Base-by-base conservation (phyloP, 305 asterid species). In the Fraxinus albicans region DNA sequence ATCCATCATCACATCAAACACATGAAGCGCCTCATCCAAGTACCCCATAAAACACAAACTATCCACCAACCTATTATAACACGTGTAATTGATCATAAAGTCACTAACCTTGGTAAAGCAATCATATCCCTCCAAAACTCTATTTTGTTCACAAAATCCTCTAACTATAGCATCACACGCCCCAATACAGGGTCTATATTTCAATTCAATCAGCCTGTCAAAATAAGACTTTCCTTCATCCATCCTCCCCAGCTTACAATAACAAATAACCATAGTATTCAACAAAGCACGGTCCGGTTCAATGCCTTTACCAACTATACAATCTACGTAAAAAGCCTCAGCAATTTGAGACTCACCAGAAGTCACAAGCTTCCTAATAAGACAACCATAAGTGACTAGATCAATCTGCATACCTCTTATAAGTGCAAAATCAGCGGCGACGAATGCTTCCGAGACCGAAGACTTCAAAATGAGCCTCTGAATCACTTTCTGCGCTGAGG, bases 241-340 rank as follows among this genome's bases (percentile, higher is more conserved):
- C 78, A 89, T 77, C 77, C 85, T 85, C 74, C 90, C 89, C 36
- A 92, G 88, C 77, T 88, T 89, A 84, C 89, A 89, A 69, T 88
- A 89, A 82, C 93, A 90, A 83, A 89, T 80, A 80, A 88, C 84
- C 90, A 91, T 88, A 2, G 94, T 85, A 88, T 89, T 88, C 86
- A 92, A 84, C 77, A 91, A 50, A 35, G 55, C 70, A 27, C 58
- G 44, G 42, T 83, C 88, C 2, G 84, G 86, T 31, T 81, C 78
- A 35, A 87, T 81, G 25, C 89, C 90, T 79, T 74, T 83, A 12
- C 83, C 83, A 76, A 84, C 86, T 79, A 87, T 29, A 75, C 65
- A 80, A 78, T 87, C 77, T 19, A 79, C 42, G 82, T 85, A 91
- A 73, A 92, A 17, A 17, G 83, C 79, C 86, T 90, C 93, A 2